These are phyloP conservation scores for Leucocoprinus leucothites DNA, from an alignment of 768 basidiomycete genomes.

Conservation along the genomic window DNA sequence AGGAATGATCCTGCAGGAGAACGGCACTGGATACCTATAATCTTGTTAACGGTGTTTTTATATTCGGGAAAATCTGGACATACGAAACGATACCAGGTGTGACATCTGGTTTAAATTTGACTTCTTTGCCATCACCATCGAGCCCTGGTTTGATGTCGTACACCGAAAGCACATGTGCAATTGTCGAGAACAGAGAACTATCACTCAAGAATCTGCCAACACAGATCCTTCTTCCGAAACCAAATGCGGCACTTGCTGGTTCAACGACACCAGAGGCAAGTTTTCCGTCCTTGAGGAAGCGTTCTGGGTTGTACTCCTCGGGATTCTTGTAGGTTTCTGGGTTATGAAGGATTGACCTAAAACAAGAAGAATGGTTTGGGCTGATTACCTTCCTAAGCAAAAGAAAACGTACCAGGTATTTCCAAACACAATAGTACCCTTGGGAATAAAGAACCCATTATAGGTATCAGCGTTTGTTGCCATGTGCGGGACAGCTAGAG, in stretches of 20 bases:
- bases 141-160: constrained; percentile 22
- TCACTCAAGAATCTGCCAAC: constrained; percentile 23
- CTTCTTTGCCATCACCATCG: constrained; percentile 19
- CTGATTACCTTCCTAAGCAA: too few relatives aligned
- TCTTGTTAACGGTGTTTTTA: neutral
- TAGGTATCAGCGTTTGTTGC: constrained; percentile 11
- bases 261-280: constrained; percentile 20
- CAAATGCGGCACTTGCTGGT: constrained; percentile 26
- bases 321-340: constrained; percentile 17
- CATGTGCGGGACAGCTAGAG: constrained; percentile 5
- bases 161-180: constrained; percentile 20
- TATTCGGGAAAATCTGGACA: constrained; percentile 1
- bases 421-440: constrained; percentile 13
- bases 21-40: constrained; percentile 7
- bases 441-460: constrained; percentile 15
- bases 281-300: constrained; percentile 24
- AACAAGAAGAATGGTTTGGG: too few relatives aligned
- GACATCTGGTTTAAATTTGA: constrained; percentile 18
- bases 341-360: neutral
- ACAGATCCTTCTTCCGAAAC: constrained; percentile 28
- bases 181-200: constrained; percentile 19
- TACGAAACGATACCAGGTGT: constrained; percentile 21
- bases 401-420: constrained; percentile 13
- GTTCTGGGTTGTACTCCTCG: constrained; percentile 26
- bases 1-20: constrained; percentile 4